A percentile compares a stretch with the other conserved stretches of the same genome.
Evolutionary conservation across 2,329 filamentous ascomycete species (phyloP).

Genomic region (Rhytidhysteron rufulum): DNA sequence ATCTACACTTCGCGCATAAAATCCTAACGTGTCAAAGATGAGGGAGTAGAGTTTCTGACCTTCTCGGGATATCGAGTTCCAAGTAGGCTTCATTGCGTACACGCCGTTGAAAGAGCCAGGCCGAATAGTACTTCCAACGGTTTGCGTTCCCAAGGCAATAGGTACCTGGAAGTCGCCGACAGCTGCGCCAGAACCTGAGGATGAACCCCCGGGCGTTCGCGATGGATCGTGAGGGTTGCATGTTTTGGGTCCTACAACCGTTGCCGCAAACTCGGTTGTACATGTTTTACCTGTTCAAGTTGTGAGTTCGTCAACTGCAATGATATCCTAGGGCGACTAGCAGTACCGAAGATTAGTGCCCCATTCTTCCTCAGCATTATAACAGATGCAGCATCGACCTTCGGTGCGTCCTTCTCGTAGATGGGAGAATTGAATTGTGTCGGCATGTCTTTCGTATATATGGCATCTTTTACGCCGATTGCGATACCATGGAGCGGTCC

Average conservation of each 20-base stretch:
- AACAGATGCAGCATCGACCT: constrained; percentile 52
- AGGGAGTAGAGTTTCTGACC: constrained; percentile 58
- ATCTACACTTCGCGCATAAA: constrained; percentile 55
- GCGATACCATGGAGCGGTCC: constrained; percentile 57
- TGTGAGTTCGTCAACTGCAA: constrained; percentile 30
- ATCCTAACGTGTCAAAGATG: constrained; percentile 59
- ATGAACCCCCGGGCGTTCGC: constrained; percentile 64
- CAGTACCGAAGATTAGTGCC: constrained; percentile 50
- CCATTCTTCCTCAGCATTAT: constrained; percentile 52
- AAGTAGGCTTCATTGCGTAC: constrained; percentile 64
- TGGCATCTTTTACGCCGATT: constrained; percentile 59
- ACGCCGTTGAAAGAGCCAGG: constrained; percentile 64
- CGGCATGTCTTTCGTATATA: constrained; percentile 56
- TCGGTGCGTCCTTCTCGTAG: constrained; percentile 44
- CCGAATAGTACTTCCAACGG: constrained; percentile 60
- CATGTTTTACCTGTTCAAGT: constrained; percentile 43
- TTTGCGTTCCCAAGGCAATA: constrained; percentile 62
- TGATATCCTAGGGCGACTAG: background rate
- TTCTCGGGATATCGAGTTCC: constrained; percentile 60
- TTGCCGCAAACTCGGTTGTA: constrained; percentile 63
- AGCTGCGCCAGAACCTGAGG: constrained; percentile 62
- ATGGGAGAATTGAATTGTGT: constrained; percentile 55
- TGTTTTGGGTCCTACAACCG: constrained; percentile 51
- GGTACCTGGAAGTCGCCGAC: constrained; percentile 63
- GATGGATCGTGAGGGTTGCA: constrained; percentile 53